Base-by-base conservation (phyloP, 768 basidiomycete genomes). In the Pisolithus orientalis region DNA sequence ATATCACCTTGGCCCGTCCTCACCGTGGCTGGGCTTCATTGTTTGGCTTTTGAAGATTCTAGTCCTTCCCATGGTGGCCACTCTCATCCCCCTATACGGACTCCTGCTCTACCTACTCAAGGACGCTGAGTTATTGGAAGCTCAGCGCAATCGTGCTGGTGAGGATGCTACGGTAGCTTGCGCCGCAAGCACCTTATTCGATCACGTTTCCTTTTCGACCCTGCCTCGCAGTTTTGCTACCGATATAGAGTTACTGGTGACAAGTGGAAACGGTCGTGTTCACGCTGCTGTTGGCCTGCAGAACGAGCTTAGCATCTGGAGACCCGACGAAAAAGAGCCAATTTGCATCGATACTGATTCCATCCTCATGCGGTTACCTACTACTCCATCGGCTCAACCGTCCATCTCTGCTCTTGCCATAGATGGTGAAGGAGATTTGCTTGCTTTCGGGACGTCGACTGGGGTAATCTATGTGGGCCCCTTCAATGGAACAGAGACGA, bases 71-170 rank as follows among this genome's bases (percentile, higher is more conserved):
- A 94, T 96, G 63, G 79, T 82, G 7, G 75, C 75, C 5, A 95
- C 94, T 0, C 89, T 87, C 6, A 70, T 77, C 25, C 67, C 79
- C 4, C 74, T 98, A 9, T 97, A 88, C 65, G 76, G 79, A 7
- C 69, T 98, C 10, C 73, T 95, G 7, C 74, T 91, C 9, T 94
- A 94, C 64, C 76, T 99, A 2, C 73, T 97, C 55, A 95, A 94
- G 71, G 86, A 95, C 57, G 83, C 91, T 0, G 94, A 99, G 53
- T 79, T 94, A 1, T 76, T 96, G 34, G 94, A 94, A 60, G 87
- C 90, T 3, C 91, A 94, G 61, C 77, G 85, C 39, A 77, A 86
- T 62, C 77, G 80, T 31, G 72, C 72, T 1, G 80, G 80, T 34
- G 62, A 72, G 1, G 75, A 77, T 53, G 57, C 65, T 7, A 58